Evolutionary conservation across 2,329 filamentous ascomycete species (phyloP), one percentile per base, ranked within the genome.

Genomic region (Neonectria coccinea): DNA sequence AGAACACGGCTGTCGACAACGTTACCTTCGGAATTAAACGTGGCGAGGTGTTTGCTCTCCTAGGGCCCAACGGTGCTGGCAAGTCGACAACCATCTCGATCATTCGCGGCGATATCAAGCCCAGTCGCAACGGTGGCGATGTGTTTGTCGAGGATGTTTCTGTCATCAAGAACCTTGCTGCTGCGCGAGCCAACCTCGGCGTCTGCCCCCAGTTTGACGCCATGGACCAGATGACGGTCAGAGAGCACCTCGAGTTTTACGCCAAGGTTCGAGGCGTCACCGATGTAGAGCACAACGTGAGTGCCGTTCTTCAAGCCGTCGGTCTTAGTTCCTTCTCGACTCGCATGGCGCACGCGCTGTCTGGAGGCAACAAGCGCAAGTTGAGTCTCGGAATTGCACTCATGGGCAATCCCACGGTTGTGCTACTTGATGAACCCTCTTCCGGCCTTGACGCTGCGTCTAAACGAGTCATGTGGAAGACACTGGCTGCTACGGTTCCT

Each of bases 321-420:
- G 93, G 94, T 0, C 84, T 97, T 0, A 80, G 85, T 7, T 84
- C 86, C 0, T 97, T 94, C 79, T 82, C 87, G 3, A 84, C 88
- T 8, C 88, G 93, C 27, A 93, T 95, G 86, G 94, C 92, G 0
- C 85, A 87, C 59, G 91, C 92, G 50, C 85, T 97, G 0, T 95
- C 92, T 0, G 94, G 95, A 9, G 95, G 95, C 31, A 97, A 97
- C 81, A 97, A 97, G 81, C 86, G 94, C n/a, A 98, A 97, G 79
- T 83, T 98, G 1, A 93, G 89, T 18, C 85, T 97, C 0, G 94
- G 92, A 3, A 97, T 97, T 59, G 94, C 95, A 0, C 82, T 98
- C 1, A 97, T 97, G 86, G 95, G 94, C 4, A 97, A 97, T 72
- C 94, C 94, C 0, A 88, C 90, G 0, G 94, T 97, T 0, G 82